These are phyloP conservation scores for Colletotrichum sublineola DNA, from an alignment of 2,329 filamentous ascomycete species.

Conservation along the genomic window DNA sequence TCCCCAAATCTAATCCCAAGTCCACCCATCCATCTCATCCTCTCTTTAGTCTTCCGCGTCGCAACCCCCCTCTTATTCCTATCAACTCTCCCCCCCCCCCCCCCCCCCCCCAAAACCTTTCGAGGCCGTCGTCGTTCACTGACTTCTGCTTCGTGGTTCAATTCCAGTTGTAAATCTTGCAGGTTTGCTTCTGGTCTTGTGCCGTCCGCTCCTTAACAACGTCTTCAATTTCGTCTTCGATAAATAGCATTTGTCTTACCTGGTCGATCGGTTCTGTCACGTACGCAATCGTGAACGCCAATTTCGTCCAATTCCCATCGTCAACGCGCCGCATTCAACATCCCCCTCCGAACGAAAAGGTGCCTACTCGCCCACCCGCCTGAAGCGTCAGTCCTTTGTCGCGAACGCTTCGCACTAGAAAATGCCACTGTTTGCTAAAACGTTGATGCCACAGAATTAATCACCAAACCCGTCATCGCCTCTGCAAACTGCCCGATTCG, in stretches of 20 bases:
- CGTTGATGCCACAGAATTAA: constrained; percentile 31
- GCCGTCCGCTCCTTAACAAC: constrained; percentile 48
- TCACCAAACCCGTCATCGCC: constrained; percentile 29
- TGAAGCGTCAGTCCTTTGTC: not conserved
- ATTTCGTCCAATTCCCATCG: constrained; percentile 40
- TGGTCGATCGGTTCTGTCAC: constrained; percentile 40
- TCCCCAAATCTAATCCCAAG: constrained; percentile 42
- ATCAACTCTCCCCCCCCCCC: constrained; percentile 51
- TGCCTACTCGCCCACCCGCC: constrained; percentile 7
- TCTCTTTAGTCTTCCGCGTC: constrained; percentile 43
- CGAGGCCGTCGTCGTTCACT: constrained; percentile 45
- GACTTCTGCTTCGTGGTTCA: constrained; percentile 59
- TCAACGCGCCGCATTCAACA: constrained; percentile 36
- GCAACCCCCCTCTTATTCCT: constrained; percentile 46
- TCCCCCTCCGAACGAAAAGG: constrained; percentile 11
- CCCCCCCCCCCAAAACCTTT: constrained; percentile 49
- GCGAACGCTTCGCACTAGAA: not conserved
- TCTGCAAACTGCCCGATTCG: constrained; percentile 15
- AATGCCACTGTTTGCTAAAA: constrained; percentile 18
- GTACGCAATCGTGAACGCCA: constrained; percentile 39
- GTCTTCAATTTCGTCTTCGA: constrained; percentile 42
- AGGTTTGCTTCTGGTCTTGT: constrained; percentile 67
- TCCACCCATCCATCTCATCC: constrained; percentile 42
- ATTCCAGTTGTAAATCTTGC: constrained; percentile 67
- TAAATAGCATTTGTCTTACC: constrained; percentile 45